These are phyloP conservation scores for Bipolaris victoriae DNA, from an alignment of 2,329 filamentous ascomycete genomes.

Conservation along the genomic window DNA sequence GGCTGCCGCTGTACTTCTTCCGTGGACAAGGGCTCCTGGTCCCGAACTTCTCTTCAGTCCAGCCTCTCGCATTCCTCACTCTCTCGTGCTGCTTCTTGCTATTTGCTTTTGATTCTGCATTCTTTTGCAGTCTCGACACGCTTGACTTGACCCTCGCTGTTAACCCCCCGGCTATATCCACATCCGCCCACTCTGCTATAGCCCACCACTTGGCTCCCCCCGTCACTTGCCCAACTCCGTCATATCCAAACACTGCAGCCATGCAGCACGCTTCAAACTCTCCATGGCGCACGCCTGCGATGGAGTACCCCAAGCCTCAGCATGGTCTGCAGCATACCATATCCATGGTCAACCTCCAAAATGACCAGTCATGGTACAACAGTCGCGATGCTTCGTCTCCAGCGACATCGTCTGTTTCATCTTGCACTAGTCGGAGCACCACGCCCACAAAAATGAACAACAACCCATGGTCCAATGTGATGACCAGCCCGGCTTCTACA, in stretches of 20 bases:
- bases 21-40: constrained; percentile 37
- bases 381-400: constrained; percentile 45
- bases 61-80: constrained; percentile 33
- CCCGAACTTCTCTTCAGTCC: constrained; percentile 34
- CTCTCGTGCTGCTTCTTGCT: constrained; percentile 34
- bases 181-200: constrained; percentile 18
- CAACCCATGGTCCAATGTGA: constrained; percentile 49
- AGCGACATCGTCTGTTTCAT: constrained; percentile 49
- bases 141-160: constrained; percentile 13
- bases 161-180: constrained; percentile 20
- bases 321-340: constrained; percentile 47
- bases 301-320: constrained; percentile 43
- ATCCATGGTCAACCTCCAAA: constrained; percentile 51
- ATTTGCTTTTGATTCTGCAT: constrained; percentile 38
- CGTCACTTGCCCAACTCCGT: constrained; percentile 31
- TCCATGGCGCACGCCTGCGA: constrained; percentile 42
- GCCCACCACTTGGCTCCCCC: constrained; percentile 31
- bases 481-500: constrained; percentile 39
- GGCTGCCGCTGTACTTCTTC: constrained; percentile 43
- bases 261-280: constrained; percentile 48
- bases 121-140: constrained; percentile 26
- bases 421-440: constrained; percentile 45
- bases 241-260: constrained; percentile 22
- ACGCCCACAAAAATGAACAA: constrained; percentile 47
- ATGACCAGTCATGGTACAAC: constrained; percentile 46